phyloP scores from a whole-genome alignment of 2,329 filamentous ascomycete genomes.

The Alternaria rosae region DNA sequence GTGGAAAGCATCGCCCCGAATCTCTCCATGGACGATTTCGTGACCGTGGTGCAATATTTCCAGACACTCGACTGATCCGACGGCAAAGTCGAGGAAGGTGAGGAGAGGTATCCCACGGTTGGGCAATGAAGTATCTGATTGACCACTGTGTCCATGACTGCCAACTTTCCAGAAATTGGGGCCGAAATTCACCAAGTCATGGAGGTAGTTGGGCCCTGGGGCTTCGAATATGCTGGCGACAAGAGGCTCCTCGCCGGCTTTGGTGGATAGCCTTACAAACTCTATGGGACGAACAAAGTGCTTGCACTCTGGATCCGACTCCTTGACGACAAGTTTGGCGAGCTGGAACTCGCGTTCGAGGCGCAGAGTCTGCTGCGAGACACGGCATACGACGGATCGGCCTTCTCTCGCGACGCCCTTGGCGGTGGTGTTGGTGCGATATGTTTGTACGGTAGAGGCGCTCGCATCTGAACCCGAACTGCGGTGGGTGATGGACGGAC shows the following conservation, averaged over 20 bases:
- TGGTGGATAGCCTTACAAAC: constrained; percentile 73
- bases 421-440: constrained; percentile 57
- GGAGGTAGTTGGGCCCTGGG: constrained; percentile 76
- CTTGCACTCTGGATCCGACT: constrained; percentile 73
- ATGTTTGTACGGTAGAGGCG: constrained; percentile 54
- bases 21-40: constrained; percentile 87
- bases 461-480: constrained; percentile 48
- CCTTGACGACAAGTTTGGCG: constrained; percentile 73
- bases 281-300: constrained; percentile 86
- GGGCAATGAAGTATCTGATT: constrained; percentile 18
- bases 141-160: constrained; percentile 23
- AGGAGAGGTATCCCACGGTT: constrained; percentile 72
- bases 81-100: constrained; percentile 87
- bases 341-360: constrained; percentile 90
- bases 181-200: constrained; percentile 76
- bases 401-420: constrained; percentile 51
- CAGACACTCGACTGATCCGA: constrained; percentile 83
- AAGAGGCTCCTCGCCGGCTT: constrained; percentile 75
- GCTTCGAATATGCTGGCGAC: constrained; percentile 83
- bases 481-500: constrained; percentile 41
- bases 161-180: constrained; percentile 60
- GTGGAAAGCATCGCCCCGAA: constrained; percentile 89
- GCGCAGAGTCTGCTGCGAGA: constrained; percentile 82
- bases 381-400: constrained; percentile 74
- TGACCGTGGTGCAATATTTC: constrained; percentile 91